Base-by-base conservation (phyloP, 352 stramenopile genomes). In the Globisporangium megalacanthum region DNA sequence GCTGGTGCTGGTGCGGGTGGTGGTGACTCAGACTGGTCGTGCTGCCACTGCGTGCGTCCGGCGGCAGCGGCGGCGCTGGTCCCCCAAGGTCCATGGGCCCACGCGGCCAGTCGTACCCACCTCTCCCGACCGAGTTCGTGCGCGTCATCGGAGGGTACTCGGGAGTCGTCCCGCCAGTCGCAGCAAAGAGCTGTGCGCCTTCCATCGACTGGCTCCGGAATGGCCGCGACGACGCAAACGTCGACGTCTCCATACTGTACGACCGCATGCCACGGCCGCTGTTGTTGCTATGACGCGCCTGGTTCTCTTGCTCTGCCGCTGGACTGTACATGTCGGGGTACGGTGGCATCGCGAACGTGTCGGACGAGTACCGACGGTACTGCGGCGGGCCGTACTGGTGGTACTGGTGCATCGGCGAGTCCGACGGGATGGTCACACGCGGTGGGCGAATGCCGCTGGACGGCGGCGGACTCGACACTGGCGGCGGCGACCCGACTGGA, bases 201-300 rank as follows among this genome's bases (percentile, higher is more conserved):
- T 92, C 82, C 61, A 92, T 83, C 19, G 82, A 92, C 47, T 89
- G 79, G 36, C 79, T 92, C 52, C 82, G 79, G 9, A 86, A 70
- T 52, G 72, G 75, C 22, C 78, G 76, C 29, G 72, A 77, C 25
- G 76, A 69, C 17, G 72, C 61, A 33, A 85, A 89, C 36, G 60
- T 74, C 8, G 71, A 64, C 42, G 83, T 88, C 53, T 92, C 83
- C 71, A 90, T 75, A 47, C 79, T 90, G 67, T 89, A 90, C 15
- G 83, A 92, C 4, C 83, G 79, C 45, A 90, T 75, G 6, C 64
- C 67, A 8, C 80, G 78, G 25, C 79, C 25, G 25, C 25, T 69
- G 14, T 57, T 62, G 58, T 76, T 55, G 49, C 65, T 64, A 54
- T 83, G 75, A 14, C 57, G 75, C 4, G 62, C 61, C 14, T 76